Base-by-base conservation (phyloP, 169 alveolate species). In the Ichthyophthirius multifiliis region DNA sequence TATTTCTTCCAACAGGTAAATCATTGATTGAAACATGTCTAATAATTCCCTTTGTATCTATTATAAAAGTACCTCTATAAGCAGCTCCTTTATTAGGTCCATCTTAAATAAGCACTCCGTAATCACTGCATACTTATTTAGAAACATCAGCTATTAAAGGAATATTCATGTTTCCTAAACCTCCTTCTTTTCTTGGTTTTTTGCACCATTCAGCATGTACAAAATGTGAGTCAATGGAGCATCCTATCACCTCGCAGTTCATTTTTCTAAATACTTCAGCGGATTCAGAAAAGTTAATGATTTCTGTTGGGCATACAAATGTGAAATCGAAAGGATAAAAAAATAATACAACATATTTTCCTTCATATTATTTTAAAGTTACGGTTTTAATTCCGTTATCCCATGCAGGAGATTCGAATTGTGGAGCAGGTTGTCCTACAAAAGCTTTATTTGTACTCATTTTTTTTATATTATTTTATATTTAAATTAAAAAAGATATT, bases 301-400 rank as follows among this genome's bases (percentile, higher is more conserved):
- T 98, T 91, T 99, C 99, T 37, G 99, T 97, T 32, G 99, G 99
- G 91, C 99, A 99, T 27, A 99, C 99, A 78, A 98, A 99, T 41
- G 99, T 99, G 92, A 99, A 99, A 88, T 99, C 99, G 79, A 98
- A 89, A 23, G 99, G 99, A 90, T 99, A 99, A 95, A 98, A 98
- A 97, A 98, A 99, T 32, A 99, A 92, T 43, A 98, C 96, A 3
- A 98, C 98, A 89, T 98, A 98, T 85, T 96, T 95, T 18, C 99
- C 99, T 75, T 90, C 89, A 94, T 93, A 98, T 83, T 97, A 98
- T 18, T 93, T 34, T 79, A 98, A 92, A 46, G 94, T 86, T 12
- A 98, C 88, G 65, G 89, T 95, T 80, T 96, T 94, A 91, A 98
- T 96, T 45, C 96, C 91, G 48, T 96, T 97, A 76, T 96, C 98